Evolutionary conservation across 208 protist genomes (phyloP).

Genomic region (Acanthamoeba lenticulata): DNA sequence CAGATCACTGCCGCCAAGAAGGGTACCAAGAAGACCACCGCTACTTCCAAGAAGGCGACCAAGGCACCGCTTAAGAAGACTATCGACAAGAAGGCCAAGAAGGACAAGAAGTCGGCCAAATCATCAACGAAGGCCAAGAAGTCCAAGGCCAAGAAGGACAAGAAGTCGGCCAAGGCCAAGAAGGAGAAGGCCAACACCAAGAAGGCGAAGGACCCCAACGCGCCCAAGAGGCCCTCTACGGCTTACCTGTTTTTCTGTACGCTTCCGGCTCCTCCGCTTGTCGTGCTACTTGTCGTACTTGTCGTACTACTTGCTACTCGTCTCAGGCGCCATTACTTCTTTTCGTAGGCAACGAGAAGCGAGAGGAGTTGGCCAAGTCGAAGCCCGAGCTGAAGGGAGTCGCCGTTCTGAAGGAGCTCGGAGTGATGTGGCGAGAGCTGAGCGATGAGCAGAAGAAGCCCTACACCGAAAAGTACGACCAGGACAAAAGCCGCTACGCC

Average conservation of each 20-base stretch:
- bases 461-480: background rate
- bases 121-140: background rate
- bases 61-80: background rate
- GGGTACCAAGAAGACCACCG: background rate
- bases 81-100: background rate
- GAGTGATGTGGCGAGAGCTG: slow-evolving; percentile 27
- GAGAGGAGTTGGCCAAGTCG: background rate
- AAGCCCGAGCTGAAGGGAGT: slow-evolving; percentile 27
- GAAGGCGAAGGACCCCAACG: slow-evolving; percentile 9
- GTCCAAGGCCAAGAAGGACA: background rate
- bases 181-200: background rate
- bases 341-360: background rate
- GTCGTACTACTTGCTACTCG: background rate
- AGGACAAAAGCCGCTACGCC: slow-evolving; percentile 71
- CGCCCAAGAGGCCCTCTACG: background rate
- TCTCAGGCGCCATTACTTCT: background rate
- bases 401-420: background rate
- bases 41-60: background rate
- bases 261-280: background rate
- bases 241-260: slow-evolving; percentile 4
- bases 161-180: background rate
- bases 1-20: too few species aligned
- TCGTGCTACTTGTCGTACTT: background rate
- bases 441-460: slow-evolving; percentile 57
- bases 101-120: background rate